Conservation (phyloP, 1,139 yeast species). For the Kurtzmaniella quercitrusa region DNA sequence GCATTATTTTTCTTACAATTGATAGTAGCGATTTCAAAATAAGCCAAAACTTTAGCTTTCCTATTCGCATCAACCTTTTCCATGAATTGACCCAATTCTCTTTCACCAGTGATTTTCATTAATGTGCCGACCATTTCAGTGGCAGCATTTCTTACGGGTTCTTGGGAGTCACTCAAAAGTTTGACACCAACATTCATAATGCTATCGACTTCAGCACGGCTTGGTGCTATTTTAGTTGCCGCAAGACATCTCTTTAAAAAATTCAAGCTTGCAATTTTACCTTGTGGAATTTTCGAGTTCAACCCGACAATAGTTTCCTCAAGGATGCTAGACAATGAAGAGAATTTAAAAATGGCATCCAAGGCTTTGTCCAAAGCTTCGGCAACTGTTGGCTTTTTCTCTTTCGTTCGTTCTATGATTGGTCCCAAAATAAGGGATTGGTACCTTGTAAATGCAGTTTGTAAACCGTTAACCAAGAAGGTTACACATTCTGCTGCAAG, state of each 20-base stretch:
- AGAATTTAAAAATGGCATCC: conserved; percentile 54
- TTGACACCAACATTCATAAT: conserved; percentile 57
- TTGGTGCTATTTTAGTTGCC: conserved; percentile 48
- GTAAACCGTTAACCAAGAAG: conserved; percentile 63
- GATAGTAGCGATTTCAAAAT: conserved; percentile 55
- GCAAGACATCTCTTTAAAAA: conserved; percentile 65
- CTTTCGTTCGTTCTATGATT: conserved; percentile 79
- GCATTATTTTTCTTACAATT: conserved; percentile 22
- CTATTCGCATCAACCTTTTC: conserved; percentile 74
- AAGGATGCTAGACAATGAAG: conserved; percentile 55
- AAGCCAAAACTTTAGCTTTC: conserved; percentile 62
- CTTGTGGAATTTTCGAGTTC: conserved; percentile 81
- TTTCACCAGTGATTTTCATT: conserved; percentile 76
- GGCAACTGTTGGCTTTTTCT: conserved; percentile 75
- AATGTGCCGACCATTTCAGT: conserved; percentile 78
- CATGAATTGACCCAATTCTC: conserved; percentile 56
- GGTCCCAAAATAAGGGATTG: conserved; percentile 53
- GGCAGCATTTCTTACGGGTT: conserved; percentile 76
- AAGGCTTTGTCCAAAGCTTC: conserved; percentile 65
- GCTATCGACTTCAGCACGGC: conserved; percentile 47
- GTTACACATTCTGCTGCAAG: conserved; percentile 71
- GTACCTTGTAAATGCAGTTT: conserved; percentile 53
- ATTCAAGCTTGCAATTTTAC: conserved; percentile 65
- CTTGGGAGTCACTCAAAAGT: conserved; percentile 76
- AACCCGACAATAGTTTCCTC: conserved; percentile 58